Evolutionary conservation across 1,284 basidiomycete species (phyloP).

Genomic region (Cutaneotrichosporon sp.): DNA sequence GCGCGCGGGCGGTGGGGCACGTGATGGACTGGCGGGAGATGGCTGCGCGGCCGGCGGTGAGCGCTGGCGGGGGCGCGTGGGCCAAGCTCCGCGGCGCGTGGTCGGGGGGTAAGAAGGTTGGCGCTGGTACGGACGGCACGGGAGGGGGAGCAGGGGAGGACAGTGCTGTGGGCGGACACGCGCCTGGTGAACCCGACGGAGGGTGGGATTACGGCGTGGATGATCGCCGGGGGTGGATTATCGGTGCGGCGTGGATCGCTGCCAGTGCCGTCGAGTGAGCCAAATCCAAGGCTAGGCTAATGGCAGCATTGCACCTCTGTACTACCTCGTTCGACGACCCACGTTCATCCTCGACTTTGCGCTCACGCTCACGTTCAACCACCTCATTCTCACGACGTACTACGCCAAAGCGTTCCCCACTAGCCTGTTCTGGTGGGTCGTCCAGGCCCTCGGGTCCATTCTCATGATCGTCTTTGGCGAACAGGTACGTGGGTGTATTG

Average conservation of each 20-base stretch:
- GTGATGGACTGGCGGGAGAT: slow-evolving; percentile 97
- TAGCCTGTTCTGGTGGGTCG: slow-evolving; percentile 81
- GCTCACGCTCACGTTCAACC: slow-evolving; percentile 80
- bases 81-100: slow-evolving; percentile 49
- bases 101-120: slow-evolving; percentile 44
- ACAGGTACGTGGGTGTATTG: slow-evolving; percentile 52
- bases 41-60: slow-evolving; percentile 69
- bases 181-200: no score
- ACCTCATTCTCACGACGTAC: slow-evolving; percentile 85
- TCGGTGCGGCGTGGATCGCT: slow-evolving; percentile 73
- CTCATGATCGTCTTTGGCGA: slow-evolving; percentile 77
- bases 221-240: slow-evolving; percentile 75
- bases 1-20: slow-evolving; percentile 41
- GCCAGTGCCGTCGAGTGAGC: slow-evolving; percentile 76
- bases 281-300: no score
- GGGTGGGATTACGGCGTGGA: slow-evolving; percentile 55
- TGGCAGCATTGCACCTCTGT: slow-evolving; percentile 76
- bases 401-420: slow-evolving; percentile 82
- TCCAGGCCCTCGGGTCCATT: slow-evolving; percentile 65
- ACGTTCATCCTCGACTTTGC: slow-evolving; percentile 92
- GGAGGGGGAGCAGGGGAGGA: not conserved
- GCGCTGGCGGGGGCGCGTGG: slow-evolving; percentile 53
- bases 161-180: slow-evolving; percentile 24
- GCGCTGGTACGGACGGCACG: slow-evolving; percentile 7
- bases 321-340: slow-evolving; percentile 78